These are phyloP conservation scores for Neospermospora avenae DNA, from an alignment of 2,329 filamentous ascomycete genomes.

Conservation along the genomic window DNA sequence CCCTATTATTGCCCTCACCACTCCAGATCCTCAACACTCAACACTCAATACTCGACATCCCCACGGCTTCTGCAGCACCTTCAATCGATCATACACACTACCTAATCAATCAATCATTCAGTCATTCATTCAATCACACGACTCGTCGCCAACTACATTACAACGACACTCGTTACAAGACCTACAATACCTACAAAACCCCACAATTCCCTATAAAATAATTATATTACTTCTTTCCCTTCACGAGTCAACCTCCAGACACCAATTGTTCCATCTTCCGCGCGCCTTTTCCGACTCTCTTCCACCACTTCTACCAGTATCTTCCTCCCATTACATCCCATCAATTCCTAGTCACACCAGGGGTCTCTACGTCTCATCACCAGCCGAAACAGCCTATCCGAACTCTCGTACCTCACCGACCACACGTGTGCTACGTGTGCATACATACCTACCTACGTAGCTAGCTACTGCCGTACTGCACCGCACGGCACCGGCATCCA, in stretches of 20 bases:
- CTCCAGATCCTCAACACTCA: neutral
- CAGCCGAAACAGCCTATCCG: conserved; percentile 12
- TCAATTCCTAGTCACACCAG: conserved; percentile 3
- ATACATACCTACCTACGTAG: neutral
- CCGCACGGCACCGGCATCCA: too few species aligned
- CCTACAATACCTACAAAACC: too few species aligned
- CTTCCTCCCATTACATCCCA: neutral
- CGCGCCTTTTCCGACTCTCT: conserved; percentile 9
- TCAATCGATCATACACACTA: neutral
- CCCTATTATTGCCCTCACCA: neutral
- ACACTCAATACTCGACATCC: neutral
- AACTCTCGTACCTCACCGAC: conserved; percentile 1
- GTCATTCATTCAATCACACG: neutral
- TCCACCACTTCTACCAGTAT: too few species aligned
- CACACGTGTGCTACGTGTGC: too few species aligned
- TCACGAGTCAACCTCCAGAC: neutral
- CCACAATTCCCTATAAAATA: too few species aligned
- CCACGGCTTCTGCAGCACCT: neutral
- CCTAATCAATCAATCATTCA: neutral
- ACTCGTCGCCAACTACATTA: too few species aligned
- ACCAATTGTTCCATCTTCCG: conserved; percentile 2
- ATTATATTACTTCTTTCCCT: neutral
- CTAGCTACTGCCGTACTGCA: too few species aligned
- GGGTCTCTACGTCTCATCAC: neutral
- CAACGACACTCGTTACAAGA: too few species aligned